These are phyloP conservation scores for Phytophthora hibernalis DNA, from an alignment of 352 stramenopile genomes.

Conservation along the genomic window DNA sequence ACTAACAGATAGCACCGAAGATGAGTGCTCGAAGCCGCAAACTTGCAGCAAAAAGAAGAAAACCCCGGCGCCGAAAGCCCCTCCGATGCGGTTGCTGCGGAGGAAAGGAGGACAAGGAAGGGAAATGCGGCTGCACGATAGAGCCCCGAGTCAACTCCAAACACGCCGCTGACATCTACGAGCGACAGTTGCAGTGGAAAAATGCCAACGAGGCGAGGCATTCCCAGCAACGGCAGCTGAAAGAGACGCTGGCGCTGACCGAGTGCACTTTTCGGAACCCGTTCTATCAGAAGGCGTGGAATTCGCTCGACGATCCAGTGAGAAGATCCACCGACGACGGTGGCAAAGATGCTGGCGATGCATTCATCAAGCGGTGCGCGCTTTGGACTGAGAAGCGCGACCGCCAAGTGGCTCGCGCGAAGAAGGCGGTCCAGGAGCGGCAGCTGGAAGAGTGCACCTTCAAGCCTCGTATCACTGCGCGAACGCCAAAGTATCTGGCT, in stretches of 20 bases:
- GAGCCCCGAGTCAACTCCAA: conserved; percentile 25
- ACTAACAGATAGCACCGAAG: conserved; percentile 47
- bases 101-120: conserved; percentile 29
- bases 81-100: conserved; percentile 42
- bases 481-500: conserved; percentile 21
- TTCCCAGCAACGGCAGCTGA: conserved; percentile 40
- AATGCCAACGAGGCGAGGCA: conserved; percentile 47
- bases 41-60: conserved; percentile 47
- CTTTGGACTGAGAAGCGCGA: too few species aligned
- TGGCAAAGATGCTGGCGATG: too few species aligned
- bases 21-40: conserved; percentile 55
- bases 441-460: conserved; percentile 69
- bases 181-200: conserved; percentile 71
- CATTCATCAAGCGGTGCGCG: too few species aligned
- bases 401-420: conserved; percentile 24
- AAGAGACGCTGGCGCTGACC: conserved; percentile 41
- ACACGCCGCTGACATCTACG: conserved; percentile 58
- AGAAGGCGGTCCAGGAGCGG: conserved; percentile 44
- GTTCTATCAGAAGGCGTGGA: conserved; percentile 52
- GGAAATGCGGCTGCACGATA: conserved; percentile 26
- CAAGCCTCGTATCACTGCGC: conserved; percentile 34
- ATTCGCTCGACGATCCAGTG: too few species aligned
- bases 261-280: conserved; percentile 75
- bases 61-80: conserved; percentile 14
- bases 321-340: too few species aligned